Evolutionary conservation across 306 rosid species (phyloP).

Genomic region (Leucaena leucocephala): DNA sequence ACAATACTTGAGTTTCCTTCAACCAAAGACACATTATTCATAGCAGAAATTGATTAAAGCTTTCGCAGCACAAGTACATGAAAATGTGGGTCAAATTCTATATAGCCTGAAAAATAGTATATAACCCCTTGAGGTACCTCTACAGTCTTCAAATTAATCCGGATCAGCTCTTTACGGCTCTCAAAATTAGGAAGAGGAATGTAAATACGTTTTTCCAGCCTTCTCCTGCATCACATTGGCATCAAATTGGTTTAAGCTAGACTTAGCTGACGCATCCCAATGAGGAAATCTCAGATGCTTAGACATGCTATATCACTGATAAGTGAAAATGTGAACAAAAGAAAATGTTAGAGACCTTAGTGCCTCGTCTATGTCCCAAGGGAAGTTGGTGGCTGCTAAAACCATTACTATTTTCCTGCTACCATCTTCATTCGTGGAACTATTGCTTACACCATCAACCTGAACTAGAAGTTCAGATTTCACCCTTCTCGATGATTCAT

Average conservation of each 20-base stretch:
- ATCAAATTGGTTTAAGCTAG: constrained; percentile 37
- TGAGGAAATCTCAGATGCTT: not conserved
- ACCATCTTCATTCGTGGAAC: constrained; percentile 84
- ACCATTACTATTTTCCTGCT: constrained; percentile 94
- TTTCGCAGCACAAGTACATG: not conserved
- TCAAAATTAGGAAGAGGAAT: constrained; percentile 98
- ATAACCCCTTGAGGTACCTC: constrained; percentile 50
- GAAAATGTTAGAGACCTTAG: constrained; percentile 57
- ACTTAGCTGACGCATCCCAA: not conserved
- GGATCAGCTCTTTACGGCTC: constrained; percentile 90
- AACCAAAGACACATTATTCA: not conserved
- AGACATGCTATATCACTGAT: not conserved
- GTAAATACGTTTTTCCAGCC: constrained; percentile 96
- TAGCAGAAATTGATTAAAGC: not conserved
- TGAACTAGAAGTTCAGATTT: constrained; percentile 98
- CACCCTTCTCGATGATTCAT: constrained; percentile 98
- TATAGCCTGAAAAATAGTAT: not conserved
- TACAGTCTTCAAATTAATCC: constrained; percentile 89
- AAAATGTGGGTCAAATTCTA: not conserved
- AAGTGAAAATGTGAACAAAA: not conserved
- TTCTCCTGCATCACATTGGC: constrained; percentile 69
- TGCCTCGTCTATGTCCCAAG: constrained; percentile 99
- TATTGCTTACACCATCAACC: constrained; percentile 97
- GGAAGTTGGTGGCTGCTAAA: constrained; percentile 96
- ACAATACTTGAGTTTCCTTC: not conserved